These are phyloP conservation scores for Penicillium mononematosum DNA, from an alignment of 495 filamentous ascomycete species.

Conservation along the genomic window DNA sequence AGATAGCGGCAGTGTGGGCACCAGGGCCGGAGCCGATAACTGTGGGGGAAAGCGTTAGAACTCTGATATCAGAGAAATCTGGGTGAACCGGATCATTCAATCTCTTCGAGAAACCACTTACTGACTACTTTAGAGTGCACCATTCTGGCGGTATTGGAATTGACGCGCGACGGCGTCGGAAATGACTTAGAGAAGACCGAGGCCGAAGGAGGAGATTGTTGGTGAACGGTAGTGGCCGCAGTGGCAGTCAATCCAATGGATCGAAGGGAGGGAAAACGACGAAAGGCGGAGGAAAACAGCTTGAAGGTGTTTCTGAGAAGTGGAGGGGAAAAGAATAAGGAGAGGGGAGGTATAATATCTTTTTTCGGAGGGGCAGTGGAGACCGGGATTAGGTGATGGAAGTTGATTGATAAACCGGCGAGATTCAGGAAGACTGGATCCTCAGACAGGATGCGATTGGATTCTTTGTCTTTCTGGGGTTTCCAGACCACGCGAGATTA, in stretches of 20 bases:
- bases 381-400: slow-evolving; percentile 13
- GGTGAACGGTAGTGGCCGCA: slow-evolving; percentile 63
- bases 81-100: background rate
- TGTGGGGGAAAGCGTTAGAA: slow-evolving; percentile 24
- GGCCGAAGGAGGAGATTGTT: slow-evolving; percentile 49
- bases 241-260: slow-evolving; percentile 60
- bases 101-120: slow-evolving; percentile 40
- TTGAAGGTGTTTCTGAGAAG: slow-evolving; percentile 48
- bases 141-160: slow-evolving; percentile 47
- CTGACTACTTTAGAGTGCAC: slow-evolving; percentile 82
- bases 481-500: slow-evolving; percentile 5
- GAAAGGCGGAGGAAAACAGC: slow-evolving; percentile 81
- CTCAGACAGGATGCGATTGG: slow-evolving; percentile 2
- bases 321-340: background rate
- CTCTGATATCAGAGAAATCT: background rate
- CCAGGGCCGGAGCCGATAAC: slow-evolving; percentile 92
- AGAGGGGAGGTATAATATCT: slow-evolving; percentile 21
- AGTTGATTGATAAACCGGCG: slow-evolving; percentile 16
- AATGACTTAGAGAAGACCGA: slow-evolving; percentile 36
- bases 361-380: slow-evolving; percentile 28
- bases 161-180: slow-evolving; percentile 46
- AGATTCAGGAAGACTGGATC: slow-evolving; percentile 18
- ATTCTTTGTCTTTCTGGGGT: slow-evolving; percentile 18
- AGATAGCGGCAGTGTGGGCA: slow-evolving; percentile 95
- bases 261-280: slow-evolving; percentile 62